Evolutionary conservation across 306 rosid species (phyloP), one percentile per base, ranked within the genome.

Genomic region (Rosa lucieae): DNA sequence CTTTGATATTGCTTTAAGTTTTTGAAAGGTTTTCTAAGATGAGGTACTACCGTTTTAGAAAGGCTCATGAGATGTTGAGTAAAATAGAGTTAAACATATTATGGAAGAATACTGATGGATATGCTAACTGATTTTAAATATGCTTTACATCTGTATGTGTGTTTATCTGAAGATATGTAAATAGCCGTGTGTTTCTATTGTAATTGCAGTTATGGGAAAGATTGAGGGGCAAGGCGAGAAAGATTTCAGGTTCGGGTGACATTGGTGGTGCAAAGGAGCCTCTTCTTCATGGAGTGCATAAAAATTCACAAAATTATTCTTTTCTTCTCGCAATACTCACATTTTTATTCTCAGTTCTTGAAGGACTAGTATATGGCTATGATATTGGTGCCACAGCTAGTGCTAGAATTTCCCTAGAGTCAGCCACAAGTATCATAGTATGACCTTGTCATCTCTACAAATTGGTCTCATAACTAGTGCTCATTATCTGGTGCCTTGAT

Each of bases 171-270:
- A 32, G 37, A 32, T 32, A 32, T 32, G 37, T 32, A 32, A 32
- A 32, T 32, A 32, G 37, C 37, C 2, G 37, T 63, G 29, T 80
- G 63, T 7, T 56, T 74, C 3, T 73, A n/a, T 5, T 20, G 12
- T 43, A 21, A 42, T 79, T 89, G 87, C 84, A 95, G 99, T 95
- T 75, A 95, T 95, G 99, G 99, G 99, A 63, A 95, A 95, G 82
- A 98, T 93, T 63, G 99, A 95, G 81, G 99, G 99, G 70, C 99
- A 93, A 90, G 99, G 99, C 61, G 99, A 95, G 76, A 29, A 29
- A 29, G 32, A 1, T 29, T 29, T 29, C 32, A 29, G 32, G 32
- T 29, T 93, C 93, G 58, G 78, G 32, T 29, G 32, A 29, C 32
- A 29, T 29, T 29, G 32, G 32, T 29, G 32, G 32, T 29, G 32